A percentile compares a stretch with the other conserved stretches of the same genome.
These are phyloP conservation scores for Shiraia bambusicola DNA, from an alignment of 2,329 filamentous ascomycete genomes.

Conservation along the genomic window DNA sequence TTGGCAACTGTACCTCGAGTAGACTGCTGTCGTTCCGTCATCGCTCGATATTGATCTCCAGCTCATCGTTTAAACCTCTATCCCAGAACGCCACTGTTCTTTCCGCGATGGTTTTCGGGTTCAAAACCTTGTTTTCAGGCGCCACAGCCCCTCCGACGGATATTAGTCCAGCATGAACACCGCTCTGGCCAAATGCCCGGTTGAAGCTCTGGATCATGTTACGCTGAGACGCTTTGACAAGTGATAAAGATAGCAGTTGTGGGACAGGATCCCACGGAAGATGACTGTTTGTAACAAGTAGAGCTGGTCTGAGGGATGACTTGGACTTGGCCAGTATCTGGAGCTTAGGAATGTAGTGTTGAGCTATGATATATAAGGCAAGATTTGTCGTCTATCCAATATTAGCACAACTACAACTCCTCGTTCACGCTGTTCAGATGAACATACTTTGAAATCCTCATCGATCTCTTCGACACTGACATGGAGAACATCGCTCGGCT, in stretches of 20 bases:
- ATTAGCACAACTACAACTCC: neutral
- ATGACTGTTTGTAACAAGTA: slow-evolving; percentile 54
- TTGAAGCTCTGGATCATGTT: slow-evolving; percentile 52
- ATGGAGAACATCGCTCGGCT: slow-evolving; percentile 46
- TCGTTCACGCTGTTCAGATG: neutral
- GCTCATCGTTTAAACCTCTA: slow-evolving; percentile 33
- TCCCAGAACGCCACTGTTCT: slow-evolving; percentile 50
- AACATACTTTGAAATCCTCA: slow-evolving; percentile 52
- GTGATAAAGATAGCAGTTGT: slow-evolving; percentile 52
- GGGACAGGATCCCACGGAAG: slow-evolving; percentile 53
- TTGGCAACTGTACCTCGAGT: too few relatives aligned
- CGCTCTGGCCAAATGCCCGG: slow-evolving; percentile 44
- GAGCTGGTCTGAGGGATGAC: slow-evolving; percentile 43
- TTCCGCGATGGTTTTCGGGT: slow-evolving; percentile 50
- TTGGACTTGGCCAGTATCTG: slow-evolving; percentile 37
- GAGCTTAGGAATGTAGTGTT: slow-evolving; percentile 50
- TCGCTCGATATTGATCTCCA: slow-evolving; percentile 45
- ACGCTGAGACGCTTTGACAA: slow-evolving; percentile 55
- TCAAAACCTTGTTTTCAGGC: slow-evolving; percentile 45
- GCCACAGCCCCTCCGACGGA: slow-evolving; percentile 49
- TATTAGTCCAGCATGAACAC: slow-evolving; percentile 53
- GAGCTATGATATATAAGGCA: slow-evolving; percentile 51
- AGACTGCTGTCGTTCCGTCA: neutral
- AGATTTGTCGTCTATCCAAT: slow-evolving; percentile 48
- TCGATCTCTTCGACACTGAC: slow-evolving; percentile 50